Percentiles rank a stretch among this genome's conserved stretches.
These are phyloP conservation scores for Thelonectria blattea DNA, from an alignment of 2,329 filamentous ascomycete genomes.

Conservation along the genomic window DNA sequence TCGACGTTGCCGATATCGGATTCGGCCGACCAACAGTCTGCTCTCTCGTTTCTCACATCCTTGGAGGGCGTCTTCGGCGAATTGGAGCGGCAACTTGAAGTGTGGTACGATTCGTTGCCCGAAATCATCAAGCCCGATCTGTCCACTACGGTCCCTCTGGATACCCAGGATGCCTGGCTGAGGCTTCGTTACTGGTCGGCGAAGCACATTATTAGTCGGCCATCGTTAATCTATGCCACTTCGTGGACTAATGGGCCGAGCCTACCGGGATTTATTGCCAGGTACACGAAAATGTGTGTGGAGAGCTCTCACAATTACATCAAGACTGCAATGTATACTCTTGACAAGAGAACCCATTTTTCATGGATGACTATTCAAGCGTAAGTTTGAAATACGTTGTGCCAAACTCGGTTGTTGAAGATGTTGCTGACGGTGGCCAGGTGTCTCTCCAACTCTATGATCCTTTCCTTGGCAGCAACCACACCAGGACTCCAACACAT, in stretches of 20 bases:
- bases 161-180: slow-evolving; percentile 23
- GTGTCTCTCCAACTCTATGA: not conserved
- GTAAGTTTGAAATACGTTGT: slow-evolving; percentile 1
- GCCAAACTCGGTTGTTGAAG: not conserved
- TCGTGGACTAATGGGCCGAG: not conserved
- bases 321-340: not conserved
- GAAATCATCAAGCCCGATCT: slow-evolving; percentile 34
- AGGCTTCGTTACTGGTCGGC: slow-evolving; percentile 31
- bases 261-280: not conserved
- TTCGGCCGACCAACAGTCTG: not conserved
- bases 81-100: slow-evolving; percentile 33
- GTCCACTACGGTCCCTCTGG: slow-evolving; percentile 7
- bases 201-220: slow-evolving; percentile 28
- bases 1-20: not conserved
- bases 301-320: slow-evolving; percentile 20
- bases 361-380: slow-evolving; percentile 20
- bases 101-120: slow-evolving; percentile 35
- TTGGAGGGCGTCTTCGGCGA: slow-evolving; percentile 29
- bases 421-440: not conserved
- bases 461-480: not conserved
- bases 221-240: slow-evolving; percentile 28
- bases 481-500: not conserved
- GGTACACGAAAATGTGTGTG: slow-evolving; percentile 4
- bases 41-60: slow-evolving; percentile 23
- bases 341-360: slow-evolving; percentile 4